These are phyloP conservation scores for Amoeboaphelidium occidentale DNA, from an alignment of 371 early-diverging fungal genomes.

Conservation along the genomic window DNA sequence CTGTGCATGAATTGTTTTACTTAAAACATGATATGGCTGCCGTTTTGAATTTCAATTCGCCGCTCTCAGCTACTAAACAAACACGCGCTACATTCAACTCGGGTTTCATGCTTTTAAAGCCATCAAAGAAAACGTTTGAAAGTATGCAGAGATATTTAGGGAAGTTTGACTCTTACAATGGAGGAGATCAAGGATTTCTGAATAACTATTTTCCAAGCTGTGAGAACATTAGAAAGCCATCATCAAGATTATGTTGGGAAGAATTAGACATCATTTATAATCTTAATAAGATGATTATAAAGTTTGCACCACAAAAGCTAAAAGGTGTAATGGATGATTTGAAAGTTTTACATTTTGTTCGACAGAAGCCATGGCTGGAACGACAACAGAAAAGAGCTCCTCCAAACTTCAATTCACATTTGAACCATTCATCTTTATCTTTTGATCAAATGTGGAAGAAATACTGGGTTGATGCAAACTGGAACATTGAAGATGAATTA, in stretches of 20 bases:
- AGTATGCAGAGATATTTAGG: background rate
- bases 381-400: background rate
- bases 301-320: background rate
- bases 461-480: background rate
- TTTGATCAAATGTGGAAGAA: background rate
- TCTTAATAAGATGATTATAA: background rate
- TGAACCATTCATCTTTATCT: too few species aligned
- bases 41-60: background rate
- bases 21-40: background rate
- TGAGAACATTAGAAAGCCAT: background rate
- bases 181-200: slow-evolving; percentile 2
- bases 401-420: background rate
- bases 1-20: background rate
- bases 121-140: background rate
- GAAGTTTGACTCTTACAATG: background rate
- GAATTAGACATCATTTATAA: background rate
- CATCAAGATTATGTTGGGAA: background rate
- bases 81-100: background rate
- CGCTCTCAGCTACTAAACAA: background rate
- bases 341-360: background rate
- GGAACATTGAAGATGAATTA: background rate
- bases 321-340: background rate
- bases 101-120: slow-evolving; percentile 1
- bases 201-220: background rate
- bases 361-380: background rate